Evolutionary conservation across 2,329 filamentous ascomycete species (phyloP).

Genomic region (Arthrocladium fulminans): DNA sequence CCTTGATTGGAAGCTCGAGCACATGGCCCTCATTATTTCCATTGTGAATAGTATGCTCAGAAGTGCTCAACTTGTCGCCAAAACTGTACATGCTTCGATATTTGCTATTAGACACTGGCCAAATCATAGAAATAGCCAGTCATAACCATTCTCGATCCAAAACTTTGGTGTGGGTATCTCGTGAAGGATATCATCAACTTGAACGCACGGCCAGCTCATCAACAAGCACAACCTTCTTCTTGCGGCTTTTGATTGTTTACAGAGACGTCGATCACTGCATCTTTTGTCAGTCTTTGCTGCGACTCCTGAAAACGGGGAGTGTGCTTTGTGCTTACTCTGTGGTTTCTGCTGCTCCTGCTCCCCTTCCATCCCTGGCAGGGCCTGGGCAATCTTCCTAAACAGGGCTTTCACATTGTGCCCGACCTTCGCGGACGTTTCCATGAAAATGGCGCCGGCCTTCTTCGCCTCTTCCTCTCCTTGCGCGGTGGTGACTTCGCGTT

Average conservation of each 20-base stretch:
- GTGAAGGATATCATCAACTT: neutral
- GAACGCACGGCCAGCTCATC: neutral
- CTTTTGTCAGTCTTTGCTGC: too few relatives aligned
- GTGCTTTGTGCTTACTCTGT: constrained; percentile 16
- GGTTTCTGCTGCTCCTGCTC: constrained; percentile 50
- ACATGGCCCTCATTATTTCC: too few relatives aligned
- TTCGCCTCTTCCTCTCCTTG: constrained; percentile 97
- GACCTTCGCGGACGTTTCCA: constrained; percentile 95
- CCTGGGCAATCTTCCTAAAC: constrained; percentile 96
- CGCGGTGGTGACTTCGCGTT: constrained; percentile 90
- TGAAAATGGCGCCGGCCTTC: constrained; percentile 97
- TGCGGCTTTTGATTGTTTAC: constrained; percentile 22
- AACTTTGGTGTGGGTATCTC: constrained; percentile 4
- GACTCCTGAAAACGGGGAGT: too few relatives aligned
- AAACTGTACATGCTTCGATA: too few relatives aligned
- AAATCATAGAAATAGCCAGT: neutral
- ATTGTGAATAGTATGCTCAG: too few relatives aligned
- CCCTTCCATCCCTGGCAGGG: constrained; percentile 93
- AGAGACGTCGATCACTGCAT: constrained; percentile 24
- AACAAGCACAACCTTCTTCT: constrained; percentile 22
- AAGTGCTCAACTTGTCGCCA: too few relatives aligned
- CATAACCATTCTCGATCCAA: neutral
- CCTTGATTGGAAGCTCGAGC: too few relatives aligned
- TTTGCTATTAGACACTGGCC: neutral
- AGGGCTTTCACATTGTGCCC: constrained; percentile 97